Conservation (phyloP, 2,329 filamentous ascomycete species). For the Gnomoniopsis smithogilvyi region DNA sequence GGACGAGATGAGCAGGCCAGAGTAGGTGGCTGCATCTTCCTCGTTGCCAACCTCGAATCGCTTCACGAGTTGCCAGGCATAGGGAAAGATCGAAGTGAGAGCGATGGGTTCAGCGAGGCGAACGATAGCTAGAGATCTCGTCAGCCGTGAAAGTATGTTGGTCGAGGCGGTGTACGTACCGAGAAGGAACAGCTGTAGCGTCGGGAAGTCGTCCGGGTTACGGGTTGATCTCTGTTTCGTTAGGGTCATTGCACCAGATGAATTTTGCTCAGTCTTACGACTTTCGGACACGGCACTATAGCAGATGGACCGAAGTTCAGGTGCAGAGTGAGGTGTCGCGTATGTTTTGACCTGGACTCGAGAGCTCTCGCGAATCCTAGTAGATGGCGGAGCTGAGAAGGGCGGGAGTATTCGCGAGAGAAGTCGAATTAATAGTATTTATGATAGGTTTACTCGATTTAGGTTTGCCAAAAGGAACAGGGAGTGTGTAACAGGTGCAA, state of each 20-base stretch:
- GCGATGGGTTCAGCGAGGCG: constrained; percentile 90
- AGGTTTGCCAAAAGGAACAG: neutral
- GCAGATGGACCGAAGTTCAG: constrained; percentile 19
- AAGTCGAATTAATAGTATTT: neutral
- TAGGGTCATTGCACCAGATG: constrained; percentile 47
- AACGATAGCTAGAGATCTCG: constrained; percentile 66
- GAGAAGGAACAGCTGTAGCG: constrained; percentile 77
- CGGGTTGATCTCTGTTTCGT: constrained; percentile 47
- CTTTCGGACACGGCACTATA: constrained; percentile 36
- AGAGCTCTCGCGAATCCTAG: neutral
- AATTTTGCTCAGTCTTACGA: constrained; percentile 42
- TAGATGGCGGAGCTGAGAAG: neutral
- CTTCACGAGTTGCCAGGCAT: constrained; percentile 81
- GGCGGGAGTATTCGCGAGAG: neutral
- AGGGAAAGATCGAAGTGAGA: constrained; percentile 89
- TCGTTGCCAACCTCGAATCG: constrained; percentile 69
- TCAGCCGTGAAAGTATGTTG: neutral
- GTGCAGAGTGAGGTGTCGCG: constrained; percentile 16
- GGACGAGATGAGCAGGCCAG: constrained; percentile 81
- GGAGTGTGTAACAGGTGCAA: neutral
- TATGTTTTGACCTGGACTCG: neutral
- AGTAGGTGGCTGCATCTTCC: constrained; percentile 80
- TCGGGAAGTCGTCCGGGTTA: constrained; percentile 74
- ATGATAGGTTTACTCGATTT: neutral
- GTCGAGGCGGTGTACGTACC: constrained; percentile 50